Evolutionary conservation across 1,284 basidiomycete genomes (phyloP).

Genomic region (Boletus semigastroideus): DNA sequence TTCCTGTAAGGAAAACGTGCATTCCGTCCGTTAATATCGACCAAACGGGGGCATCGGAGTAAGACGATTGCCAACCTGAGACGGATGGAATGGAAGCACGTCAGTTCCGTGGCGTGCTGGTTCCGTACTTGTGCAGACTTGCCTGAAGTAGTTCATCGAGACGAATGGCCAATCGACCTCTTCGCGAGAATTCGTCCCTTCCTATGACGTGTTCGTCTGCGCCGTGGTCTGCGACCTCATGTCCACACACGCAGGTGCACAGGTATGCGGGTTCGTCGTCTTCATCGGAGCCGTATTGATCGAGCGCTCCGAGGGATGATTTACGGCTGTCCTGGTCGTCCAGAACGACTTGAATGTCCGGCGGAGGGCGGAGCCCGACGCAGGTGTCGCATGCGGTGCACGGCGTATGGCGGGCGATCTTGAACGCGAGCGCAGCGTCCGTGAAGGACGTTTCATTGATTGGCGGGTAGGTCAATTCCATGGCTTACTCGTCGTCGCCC

Average conservation of each 20-base stretch:
- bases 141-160: slow-evolving; percentile 87
- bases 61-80: slow-evolving; percentile 27
- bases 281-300: slow-evolving; percentile 67
- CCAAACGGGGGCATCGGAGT: slow-evolving; percentile 12
- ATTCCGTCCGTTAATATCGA: slow-evolving; percentile 14
- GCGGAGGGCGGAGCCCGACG: slow-evolving; percentile 65
- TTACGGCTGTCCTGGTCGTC: slow-evolving; percentile 49
- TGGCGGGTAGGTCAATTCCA: slow-evolving; percentile 67
- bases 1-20: slow-evolving; percentile 50
- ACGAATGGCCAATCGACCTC: slow-evolving; percentile 76
- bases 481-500: slow-evolving; percentile 18
- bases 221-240: slow-evolving; percentile 67
- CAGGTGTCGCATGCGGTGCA: slow-evolving; percentile 64
- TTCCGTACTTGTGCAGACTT: slow-evolving; percentile 27
- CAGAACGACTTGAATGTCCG: slow-evolving; percentile 53
- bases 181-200: slow-evolving; percentile 62
- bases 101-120: slow-evolving; percentile 10
- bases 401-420: slow-evolving; percentile 72
- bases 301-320: slow-evolving; percentile 50
- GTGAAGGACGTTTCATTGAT: slow-evolving; percentile 46
- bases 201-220: slow-evolving; percentile 60
- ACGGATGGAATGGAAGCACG: slow-evolving; percentile 11
- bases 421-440: slow-evolving; percentile 54
- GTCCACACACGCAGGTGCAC: slow-evolving; percentile 72
- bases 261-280: slow-evolving; percentile 59